Evolutionary conservation across 129 eudicot genomes (phyloP).

Genomic region (Centella asiatica): DNA sequence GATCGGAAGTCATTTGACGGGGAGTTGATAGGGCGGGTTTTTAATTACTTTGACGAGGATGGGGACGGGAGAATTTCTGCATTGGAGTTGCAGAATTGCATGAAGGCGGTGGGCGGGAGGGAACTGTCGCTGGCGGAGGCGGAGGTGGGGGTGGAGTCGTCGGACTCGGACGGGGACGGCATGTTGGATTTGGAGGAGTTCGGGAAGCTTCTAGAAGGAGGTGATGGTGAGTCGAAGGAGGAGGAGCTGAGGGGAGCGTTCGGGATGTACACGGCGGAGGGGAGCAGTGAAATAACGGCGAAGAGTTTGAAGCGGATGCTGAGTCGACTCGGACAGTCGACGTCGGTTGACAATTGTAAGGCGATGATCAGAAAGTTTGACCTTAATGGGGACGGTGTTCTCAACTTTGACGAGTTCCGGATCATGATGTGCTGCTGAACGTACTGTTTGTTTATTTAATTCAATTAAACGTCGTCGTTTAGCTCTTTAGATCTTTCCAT

Average conservation of each 20-base stretch:
- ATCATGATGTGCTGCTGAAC: constrained; percentile 5
- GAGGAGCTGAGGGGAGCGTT: constrained; percentile 6
- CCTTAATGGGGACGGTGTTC: constrained; percentile 4
- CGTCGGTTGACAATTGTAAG: neutral
- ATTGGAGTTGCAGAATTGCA: neutral
- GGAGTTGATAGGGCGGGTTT: neutral
- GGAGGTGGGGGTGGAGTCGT: constrained; percentile 1
- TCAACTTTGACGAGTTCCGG: constrained; percentile 11
- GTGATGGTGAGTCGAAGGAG: neutral
- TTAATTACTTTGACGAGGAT: constrained; percentile 6
- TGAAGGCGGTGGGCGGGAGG: neutral
- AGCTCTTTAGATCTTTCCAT: too few relatives aligned
- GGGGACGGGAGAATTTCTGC: constrained; percentile 1
- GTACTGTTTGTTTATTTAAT: too few relatives aligned
- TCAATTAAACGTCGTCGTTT: too few relatives aligned
- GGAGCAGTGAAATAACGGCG: neutral
- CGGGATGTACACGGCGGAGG: constrained; percentile 8
- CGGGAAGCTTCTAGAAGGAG: neutral
- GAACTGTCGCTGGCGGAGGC: neutral
- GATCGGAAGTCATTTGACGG: neutral
- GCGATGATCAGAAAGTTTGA: constrained; percentile 4
- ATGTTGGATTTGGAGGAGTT: constrained; percentile 4
- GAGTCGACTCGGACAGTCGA: constrained; percentile 11
- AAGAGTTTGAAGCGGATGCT: constrained; percentile 10
- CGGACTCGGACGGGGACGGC: constrained; percentile 3